A percentile compares a stretch with the other conserved stretches of the same genome.
phyloP scores from a whole-genome alignment of 371 early-diverging fungal species.

The Blakeslea trispora region DNA sequence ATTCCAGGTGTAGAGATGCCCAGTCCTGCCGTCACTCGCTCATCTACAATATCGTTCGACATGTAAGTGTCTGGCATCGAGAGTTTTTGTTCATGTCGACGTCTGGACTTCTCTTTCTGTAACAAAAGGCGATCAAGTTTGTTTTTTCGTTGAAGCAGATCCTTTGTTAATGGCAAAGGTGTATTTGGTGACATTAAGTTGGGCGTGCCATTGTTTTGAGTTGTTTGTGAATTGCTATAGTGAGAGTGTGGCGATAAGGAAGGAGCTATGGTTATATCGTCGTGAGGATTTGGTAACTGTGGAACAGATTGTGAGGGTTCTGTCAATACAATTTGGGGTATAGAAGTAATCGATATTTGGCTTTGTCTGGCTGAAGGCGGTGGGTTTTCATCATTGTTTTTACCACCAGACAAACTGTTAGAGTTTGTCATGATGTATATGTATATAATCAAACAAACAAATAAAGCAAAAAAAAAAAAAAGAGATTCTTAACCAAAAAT shows the following conservation, averaged over 20 bases:
- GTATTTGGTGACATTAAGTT: background rate
- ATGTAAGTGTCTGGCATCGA: conserved; percentile 1
- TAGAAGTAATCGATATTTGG: conserved; percentile 13
- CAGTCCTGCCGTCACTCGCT: conserved; percentile 41
- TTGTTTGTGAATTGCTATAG: background rate
- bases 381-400: conserved; percentile 6
- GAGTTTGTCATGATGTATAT: conserved; percentile 1
- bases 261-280: background rate
- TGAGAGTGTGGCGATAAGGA: conserved; percentile 17
- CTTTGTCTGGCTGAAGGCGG: background rate
- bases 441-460: background rate
- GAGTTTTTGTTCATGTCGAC: conserved; percentile 6
- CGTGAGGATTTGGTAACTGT: background rate
- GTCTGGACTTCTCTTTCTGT: conserved; percentile 17
- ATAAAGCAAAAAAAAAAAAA: background rate
- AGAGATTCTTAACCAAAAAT: background rate
- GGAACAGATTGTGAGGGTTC: conserved; percentile 11
- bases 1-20: conserved; percentile 24
- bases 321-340: conserved; percentile 45
- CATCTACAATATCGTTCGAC: conserved; percentile 24
- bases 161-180: conserved; percentile 50
- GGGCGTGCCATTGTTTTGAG: background rate
- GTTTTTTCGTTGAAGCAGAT: conserved; percentile 42
- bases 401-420: conserved; percentile 7
- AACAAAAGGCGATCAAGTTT: conserved; percentile 38